Evolutionary conservation across 2,329 filamentous ascomycete species (phyloP), one percentile per base, ranked within the genome.

Genomic region (Pseudogymnoascus sp.): DNA sequence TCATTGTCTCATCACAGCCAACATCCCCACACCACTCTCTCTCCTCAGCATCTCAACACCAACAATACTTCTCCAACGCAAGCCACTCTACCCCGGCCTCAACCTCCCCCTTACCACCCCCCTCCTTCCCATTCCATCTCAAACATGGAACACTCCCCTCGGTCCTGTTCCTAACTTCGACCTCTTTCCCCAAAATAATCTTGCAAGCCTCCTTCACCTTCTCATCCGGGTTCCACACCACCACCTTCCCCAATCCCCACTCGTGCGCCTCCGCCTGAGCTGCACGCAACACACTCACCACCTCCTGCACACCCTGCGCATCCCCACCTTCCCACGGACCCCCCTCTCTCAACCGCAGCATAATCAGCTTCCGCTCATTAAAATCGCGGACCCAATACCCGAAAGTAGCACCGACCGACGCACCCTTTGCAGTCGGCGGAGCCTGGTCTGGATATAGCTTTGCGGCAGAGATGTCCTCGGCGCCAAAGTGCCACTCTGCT

Each of bases 221-320:
- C 5, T 72, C 67, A 31, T 71, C 70, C 6, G 76, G 75, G 37
- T 76, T 75, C 75, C 75, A 77, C 5, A 75, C 59, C 5, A 76
- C 66, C 31, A 77, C 72, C 63, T 74, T 73, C 3, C 67, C 64
- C 23, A 77, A 53, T 1, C 72, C 71, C 67, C 71, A 73, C 4
- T 65, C 35, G 4, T 63, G 64, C 11, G 75, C 75, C 67, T 76
- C 76, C 7, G 65, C 68, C 19, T 73, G 68, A 1, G 76, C 76
- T 4, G 73, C 71, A 62, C 69, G 67, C 40, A 77, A 68, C 60
- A 77, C 65, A 60, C 65, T 67, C 44, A 67, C 66, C 9, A 75
- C 64, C 9, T 70, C 69, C 1, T 63, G 62, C 19, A 70, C 67
- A 40, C 72, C 44, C 23, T 53, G 15, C 7, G 15, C 13, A 7